Evolutionary conservation across 2,329 filamentous ascomycete species (phyloP).

Genomic region (Monosporascus sp.): DNA sequence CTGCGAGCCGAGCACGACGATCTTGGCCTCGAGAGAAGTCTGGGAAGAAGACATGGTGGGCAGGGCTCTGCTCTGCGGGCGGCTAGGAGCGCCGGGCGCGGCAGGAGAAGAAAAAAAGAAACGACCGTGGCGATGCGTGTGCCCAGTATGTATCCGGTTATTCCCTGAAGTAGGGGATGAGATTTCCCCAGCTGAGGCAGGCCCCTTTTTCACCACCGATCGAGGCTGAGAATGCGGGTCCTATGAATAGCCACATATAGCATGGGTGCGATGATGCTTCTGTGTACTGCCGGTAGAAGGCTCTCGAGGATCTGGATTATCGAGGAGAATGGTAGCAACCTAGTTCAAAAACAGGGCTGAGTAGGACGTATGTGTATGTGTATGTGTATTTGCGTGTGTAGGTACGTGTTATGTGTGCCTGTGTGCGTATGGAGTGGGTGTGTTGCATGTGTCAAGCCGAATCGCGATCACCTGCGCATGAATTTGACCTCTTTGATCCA

Average conservation of each 20-base stretch:
- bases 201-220: not conserved
- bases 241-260: not conserved
- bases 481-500: no score
- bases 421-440: not conserved
- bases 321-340: no score
- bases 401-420: not conserved
- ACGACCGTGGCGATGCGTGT: not conserved
- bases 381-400: not conserved
- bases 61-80: not conserved
- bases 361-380: not conserved
- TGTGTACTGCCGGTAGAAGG: no score
- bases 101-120: not conserved
- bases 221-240: not conserved
- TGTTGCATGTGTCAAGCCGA: not conserved
- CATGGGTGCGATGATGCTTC: not conserved
- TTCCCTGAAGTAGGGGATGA: not conserved
- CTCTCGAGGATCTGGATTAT: no score
- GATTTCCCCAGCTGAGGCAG: not conserved
- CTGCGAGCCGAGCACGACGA: conserved; percentile 75
- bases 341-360: no score
- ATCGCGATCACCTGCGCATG: not conserved
- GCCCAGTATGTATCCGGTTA: not conserved
- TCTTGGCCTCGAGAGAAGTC: conserved; percentile 74
- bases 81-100: not conserved
- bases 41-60: conserved; percentile 58